Base-by-base conservation (phyloP, 2,329 filamentous ascomycete genomes). In the Verticillium klebahnii region DNA sequence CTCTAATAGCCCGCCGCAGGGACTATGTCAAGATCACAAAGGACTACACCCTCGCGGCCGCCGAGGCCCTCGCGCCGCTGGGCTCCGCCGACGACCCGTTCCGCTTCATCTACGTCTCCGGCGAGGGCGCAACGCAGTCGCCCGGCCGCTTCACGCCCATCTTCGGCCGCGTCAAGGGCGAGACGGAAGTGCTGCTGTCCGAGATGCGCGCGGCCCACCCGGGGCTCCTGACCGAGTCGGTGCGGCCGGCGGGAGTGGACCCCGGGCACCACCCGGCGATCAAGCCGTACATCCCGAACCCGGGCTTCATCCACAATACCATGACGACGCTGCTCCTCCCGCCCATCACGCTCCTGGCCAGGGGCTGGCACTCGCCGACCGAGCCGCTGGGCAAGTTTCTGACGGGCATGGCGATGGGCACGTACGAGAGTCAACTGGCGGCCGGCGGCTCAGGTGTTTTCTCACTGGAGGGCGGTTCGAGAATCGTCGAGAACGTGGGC, bases 61-160 rank as follows among this genome's bases (percentile, higher is more conserved):
- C 87, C 1, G 77, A 80, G 62, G 85, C 87, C 14, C 88, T 91
- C 67, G 71, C 80, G 1, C 71, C 71, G 0, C 73, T 88, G 14
- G 74, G 80, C 2, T 62, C 69, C 0, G 73, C 74, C 15, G 70
- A 74, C 4, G 69, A 78, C 50, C 83, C 85, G 0, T 88, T 92
- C 73, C 85, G 85, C 59, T 93, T 92, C 72, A 79, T 92, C 65
- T 89, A 87, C 69, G 82, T 93, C 34, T 92, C 89, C 0, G 89
- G 87, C 57, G 75, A 78, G 59, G 86, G 86, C 56, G 83, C 87
- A 0, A 88, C 86, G 1, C 80, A 81, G 19, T 74, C 74, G 1
- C 89, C 88, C 0, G 81, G 82, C 3, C 70, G 72, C 5, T 81
- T 87, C 67, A 83, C 87, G 0, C 72, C 81, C 19, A 73, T 85